Evolutionary conservation across 2,329 filamentous ascomycete species (phyloP).

Genomic region (Knufia fluminis): DNA sequence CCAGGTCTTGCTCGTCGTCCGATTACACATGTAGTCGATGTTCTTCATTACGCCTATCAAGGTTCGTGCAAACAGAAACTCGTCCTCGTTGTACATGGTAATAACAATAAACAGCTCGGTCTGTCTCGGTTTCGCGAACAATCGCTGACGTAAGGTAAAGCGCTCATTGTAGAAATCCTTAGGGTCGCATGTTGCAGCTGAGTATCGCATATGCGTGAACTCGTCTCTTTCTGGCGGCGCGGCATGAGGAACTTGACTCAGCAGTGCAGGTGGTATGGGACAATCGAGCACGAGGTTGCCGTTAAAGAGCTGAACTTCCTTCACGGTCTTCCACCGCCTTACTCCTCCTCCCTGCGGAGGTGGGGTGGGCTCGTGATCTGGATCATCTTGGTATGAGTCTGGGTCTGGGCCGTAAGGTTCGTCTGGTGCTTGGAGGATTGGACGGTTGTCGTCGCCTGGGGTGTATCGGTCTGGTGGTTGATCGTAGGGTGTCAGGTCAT

Average conservation of each 20-base stretch:
- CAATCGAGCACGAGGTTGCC: conserved; percentile 96
- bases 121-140: conserved; percentile 85
- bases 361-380: conserved; percentile 20
- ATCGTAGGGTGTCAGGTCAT: conserved; percentile 35
- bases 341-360: conserved; percentile 54
- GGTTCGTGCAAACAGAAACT: conserved; percentile 87
- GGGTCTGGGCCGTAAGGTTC: conserved; percentile 55
- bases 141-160: conserved; percentile 81
- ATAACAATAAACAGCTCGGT: conserved; percentile 94
- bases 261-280: conserved; percentile 77
- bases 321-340: conserved; percentile 94
- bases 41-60: conserved; percentile 98
- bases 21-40: conserved; percentile 93
- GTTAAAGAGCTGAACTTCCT: conserved; percentile 93
- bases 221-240: conserved; percentile 71
- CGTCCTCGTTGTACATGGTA: conserved; percentile 99
- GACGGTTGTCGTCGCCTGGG: conserved; percentile 55
- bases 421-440: conserved; percentile 59
- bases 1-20: conserved; percentile 92
- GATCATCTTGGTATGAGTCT: conserved; percentile 37
- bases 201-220: conserved; percentile 72
- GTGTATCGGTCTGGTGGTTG: conserved; percentile 40
- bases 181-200: conserved; percentile 89
- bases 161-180: conserved; percentile 77
- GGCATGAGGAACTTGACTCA: conserved; percentile 81